Percentiles rank a stretch among this genome's conserved stretches.
Evolutionary conservation across 1,139 yeast species (phyloP).

Genomic region (Geotrichum aggregatum): DNA sequence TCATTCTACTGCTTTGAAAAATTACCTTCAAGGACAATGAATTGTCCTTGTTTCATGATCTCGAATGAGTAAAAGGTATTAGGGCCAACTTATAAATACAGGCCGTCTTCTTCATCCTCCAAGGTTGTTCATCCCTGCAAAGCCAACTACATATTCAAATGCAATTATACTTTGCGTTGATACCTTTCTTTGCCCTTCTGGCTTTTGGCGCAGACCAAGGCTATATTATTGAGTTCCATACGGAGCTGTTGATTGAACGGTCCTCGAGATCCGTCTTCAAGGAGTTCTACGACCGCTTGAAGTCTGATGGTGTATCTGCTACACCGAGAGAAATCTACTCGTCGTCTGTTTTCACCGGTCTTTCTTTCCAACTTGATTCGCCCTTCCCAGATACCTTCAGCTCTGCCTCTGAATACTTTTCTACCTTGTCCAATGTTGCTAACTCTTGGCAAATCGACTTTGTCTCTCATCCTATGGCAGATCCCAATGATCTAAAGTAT

Average conservation of each 20-base stretch:
- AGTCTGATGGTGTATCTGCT: conserved; percentile 5
- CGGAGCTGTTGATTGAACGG: background rate
- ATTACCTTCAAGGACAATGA: too few species aligned
- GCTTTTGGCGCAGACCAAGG: background rate
- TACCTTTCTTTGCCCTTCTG: background rate
- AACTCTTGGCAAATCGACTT: conserved; percentile 6
- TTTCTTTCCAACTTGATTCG: conserved; percentile 8
- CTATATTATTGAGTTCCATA: background rate
- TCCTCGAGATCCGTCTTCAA: background rate
- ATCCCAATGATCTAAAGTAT: too few species aligned
- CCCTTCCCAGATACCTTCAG: background rate
- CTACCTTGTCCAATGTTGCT: conserved; percentile 8
- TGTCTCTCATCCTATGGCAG: background rate
- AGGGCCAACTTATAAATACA: too few species aligned
- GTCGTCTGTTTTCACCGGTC: conserved; percentile 14
- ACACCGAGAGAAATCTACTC: conserved; percentile 8
- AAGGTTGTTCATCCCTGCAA: too few species aligned
- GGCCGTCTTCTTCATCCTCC: background rate
- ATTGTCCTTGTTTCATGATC: too few species aligned
- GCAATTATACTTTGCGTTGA: background rate
- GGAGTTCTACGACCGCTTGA: conserved; percentile 1
- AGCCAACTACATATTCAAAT: too few species aligned
- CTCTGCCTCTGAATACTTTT: background rate
- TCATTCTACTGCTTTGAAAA: too few species aligned
- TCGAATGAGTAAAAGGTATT: too few species aligned